A percentile compares a stretch with the other conserved stretches of the same genome.
Evolutionary conservation across 805 yeast genomes (phyloP).

Genomic region (Wickerhamiella shivajii): DNA sequence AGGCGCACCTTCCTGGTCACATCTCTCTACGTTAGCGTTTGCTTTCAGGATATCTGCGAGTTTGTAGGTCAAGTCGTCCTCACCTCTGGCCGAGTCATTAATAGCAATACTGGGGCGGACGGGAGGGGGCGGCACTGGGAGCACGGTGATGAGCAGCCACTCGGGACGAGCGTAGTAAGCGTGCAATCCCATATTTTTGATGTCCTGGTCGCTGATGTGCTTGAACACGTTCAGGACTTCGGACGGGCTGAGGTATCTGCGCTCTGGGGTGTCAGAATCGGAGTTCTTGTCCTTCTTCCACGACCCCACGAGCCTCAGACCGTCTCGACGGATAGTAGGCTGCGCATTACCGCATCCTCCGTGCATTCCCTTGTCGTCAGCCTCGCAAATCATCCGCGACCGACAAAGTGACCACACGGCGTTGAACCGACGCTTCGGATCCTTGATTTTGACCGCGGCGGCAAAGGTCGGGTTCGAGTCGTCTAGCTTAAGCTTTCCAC

Average conservation of each 20-base stretch:
- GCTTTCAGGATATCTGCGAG: constrained; percentile 94
- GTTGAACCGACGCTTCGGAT: constrained; percentile 89
- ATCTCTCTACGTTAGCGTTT: constrained; percentile 88
- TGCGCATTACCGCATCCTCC: constrained; percentile 98
- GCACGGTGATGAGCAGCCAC: constrained; percentile 93
- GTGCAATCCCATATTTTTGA: constrained; percentile 70
- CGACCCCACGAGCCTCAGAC: constrained; percentile 92
- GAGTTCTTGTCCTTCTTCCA: constrained; percentile 86
- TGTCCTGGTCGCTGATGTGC: constrained; percentile 78
- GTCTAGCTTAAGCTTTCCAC: constrained; percentile 86
- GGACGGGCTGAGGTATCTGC: constrained; percentile 70
- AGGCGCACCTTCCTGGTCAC: constrained; percentile 98
- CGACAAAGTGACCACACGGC: constrained; percentile 93
- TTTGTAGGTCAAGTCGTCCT: constrained; percentile 96
- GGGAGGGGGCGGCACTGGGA: constrained; percentile 99
- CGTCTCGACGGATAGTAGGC: constrained; percentile 92
- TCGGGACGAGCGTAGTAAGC: constrained; percentile 97
- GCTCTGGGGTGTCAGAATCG: constrained; percentile 82
- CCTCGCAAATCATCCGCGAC: constrained; percentile 89
- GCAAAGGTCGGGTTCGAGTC: constrained; percentile 73
- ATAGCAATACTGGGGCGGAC: constrained; percentile 98
- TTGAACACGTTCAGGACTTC: constrained; percentile 85
- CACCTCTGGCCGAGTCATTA: constrained; percentile 96
- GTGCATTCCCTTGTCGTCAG: constrained; percentile 43
- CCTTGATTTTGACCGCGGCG: constrained; percentile 75